Base-by-base conservation (phyloP, 2,329 filamentous ascomycete genomes). In the Nigrospora osmanthi region DNA sequence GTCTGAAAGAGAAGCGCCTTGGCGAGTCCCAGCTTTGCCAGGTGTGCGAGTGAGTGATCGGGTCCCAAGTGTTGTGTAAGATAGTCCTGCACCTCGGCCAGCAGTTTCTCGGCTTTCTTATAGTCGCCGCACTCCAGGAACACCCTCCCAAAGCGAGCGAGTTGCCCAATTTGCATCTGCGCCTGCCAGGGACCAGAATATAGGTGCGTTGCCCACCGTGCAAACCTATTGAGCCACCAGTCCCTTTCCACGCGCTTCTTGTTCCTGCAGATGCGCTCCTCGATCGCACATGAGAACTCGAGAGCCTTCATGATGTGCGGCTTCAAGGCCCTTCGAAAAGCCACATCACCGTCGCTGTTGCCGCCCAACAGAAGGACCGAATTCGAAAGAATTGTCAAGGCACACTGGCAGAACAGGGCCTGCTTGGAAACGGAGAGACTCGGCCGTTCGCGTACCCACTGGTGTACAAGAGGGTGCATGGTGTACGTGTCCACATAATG, bases 391-490 rank as follows among this genome's bases (percentile, higher is more conserved):
- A 47, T 40, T 10, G 48, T 47, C 11, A 28, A 38, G 9, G 50
- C 38, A 31, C 47, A 32, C 32, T 52, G 50, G 35, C 50, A 52
- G 28, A 37, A 44, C 28, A 52, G 35, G 2, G 48, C 48, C 17
- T 43, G 32, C 17, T 50, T 23, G 9, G 44, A 17, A 4, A 39
- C 38, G 12, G 38, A 16, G n/a, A 45, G 28, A n/a, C 19, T 5
- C 11, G 48, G 36, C 17, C 48, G 28, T 19, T 50, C 42, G 6
- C 50, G 38, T 7, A 52, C 17, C 48, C 50, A 52, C 34, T 49
- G 40, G 16, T 52, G 50, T 1, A 52, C 48, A 6, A 52, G 16
- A 17, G 44, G 48, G 31, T 50, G 50, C 48, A 52, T 52, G 19
- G 28, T 38, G 14, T 50, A 50, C 13, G 37, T 28, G 11, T 36